These are phyloP conservation scores for Ogataea minuta DNA, from an alignment of 805 yeast genomes.

Conservation along the genomic window DNA sequence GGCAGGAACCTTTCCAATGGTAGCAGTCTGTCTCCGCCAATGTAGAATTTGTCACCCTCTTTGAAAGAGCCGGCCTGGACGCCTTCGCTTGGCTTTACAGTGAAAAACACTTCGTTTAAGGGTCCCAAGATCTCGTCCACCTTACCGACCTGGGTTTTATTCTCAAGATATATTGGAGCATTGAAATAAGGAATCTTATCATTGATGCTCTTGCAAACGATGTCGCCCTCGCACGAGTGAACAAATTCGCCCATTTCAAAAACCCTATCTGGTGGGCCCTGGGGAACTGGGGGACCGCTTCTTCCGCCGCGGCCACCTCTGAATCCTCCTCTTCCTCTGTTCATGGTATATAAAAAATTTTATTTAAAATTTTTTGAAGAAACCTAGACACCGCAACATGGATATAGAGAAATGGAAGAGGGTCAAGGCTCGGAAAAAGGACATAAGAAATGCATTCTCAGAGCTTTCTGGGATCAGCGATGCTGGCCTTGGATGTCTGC, in stretches of 20 bases:
- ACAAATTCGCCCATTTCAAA: conserved; percentile 91
- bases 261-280: conserved; percentile 96
- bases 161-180: conserved; percentile 96
- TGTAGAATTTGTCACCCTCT: conserved; percentile 93
- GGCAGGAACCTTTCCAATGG: conserved; percentile 98
- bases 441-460: too few relatives aligned
- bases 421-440: too few relatives aligned
- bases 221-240: conserved; percentile 95
- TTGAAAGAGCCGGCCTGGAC: conserved; percentile 91
- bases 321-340: conserved; percentile 67
- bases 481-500: too few relatives aligned
- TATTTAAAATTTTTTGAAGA: conserved; percentile 11
- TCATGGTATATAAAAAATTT: conserved; percentile 40
- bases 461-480: too few relatives aligned
- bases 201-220: conserved; percentile 93
- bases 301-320: conserved; percentile 66
- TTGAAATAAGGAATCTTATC: conserved; percentile 95
- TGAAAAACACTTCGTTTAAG: conserved; percentile 94
- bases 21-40: conserved; percentile 90
- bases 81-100: conserved; percentile 95
- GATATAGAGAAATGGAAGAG: conserved; percentile 27
- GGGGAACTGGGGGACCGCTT: conserved; percentile 69
- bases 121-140: conserved; percentile 99
- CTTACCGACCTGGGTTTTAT: conserved; percentile 94
- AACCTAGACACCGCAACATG: conserved; percentile 21